phyloP scores from a whole-genome alignment of 2,329 filamentous ascomycete genomes.

The Epicoccum sorghinum region DNA sequence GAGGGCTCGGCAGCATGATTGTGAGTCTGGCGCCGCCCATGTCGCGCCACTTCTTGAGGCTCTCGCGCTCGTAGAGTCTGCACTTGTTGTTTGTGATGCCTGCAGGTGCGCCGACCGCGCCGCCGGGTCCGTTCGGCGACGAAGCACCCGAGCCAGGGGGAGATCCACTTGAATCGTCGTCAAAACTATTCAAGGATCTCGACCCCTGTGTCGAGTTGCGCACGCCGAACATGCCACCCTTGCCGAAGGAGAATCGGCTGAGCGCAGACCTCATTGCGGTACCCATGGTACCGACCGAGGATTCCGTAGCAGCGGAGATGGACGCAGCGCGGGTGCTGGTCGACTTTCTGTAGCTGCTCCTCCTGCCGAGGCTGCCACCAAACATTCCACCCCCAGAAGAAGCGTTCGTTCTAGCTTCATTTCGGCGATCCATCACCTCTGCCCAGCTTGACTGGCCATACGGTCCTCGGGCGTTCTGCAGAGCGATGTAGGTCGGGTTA shows the following conservation, averaged over 20 bases:
- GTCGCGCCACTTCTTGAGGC: constrained; percentile 82
- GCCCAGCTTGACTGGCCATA: constrained; percentile 54
- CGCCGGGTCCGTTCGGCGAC: constrained; percentile 36
- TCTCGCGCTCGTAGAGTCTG: constrained; percentile 80
- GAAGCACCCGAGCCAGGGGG: constrained; percentile 39
- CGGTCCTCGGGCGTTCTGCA: constrained; percentile 74
- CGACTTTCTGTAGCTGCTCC: constrained; percentile 61
- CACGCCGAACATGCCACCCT: constrained; percentile 80
- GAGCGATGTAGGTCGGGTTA: constrained; percentile 84
- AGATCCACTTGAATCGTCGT: constrained; percentile 56
- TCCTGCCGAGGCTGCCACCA: constrained; percentile 55
- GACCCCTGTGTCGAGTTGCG: constrained; percentile 75
- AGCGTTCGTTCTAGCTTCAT: constrained; percentile 49
- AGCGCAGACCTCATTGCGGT: constrained; percentile 76
- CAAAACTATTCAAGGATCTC: constrained; percentile 58
- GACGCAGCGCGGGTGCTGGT: constrained; percentile 59
- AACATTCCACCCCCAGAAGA: constrained; percentile 55
- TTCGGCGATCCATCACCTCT: constrained; percentile 60
- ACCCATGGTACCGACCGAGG: constrained; percentile 76
- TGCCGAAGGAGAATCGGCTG: constrained; percentile 71
- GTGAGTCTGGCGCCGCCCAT: constrained; percentile 83
- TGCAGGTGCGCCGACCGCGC: constrained; percentile 55
- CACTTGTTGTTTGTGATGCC: constrained; percentile 84
- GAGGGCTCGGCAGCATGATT: constrained; percentile 72
- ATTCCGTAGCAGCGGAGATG: constrained; percentile 70